phyloP scores from a whole-genome alignment of 1,284 basidiomycete genomes.

The Naganishia cerealis region DNA sequence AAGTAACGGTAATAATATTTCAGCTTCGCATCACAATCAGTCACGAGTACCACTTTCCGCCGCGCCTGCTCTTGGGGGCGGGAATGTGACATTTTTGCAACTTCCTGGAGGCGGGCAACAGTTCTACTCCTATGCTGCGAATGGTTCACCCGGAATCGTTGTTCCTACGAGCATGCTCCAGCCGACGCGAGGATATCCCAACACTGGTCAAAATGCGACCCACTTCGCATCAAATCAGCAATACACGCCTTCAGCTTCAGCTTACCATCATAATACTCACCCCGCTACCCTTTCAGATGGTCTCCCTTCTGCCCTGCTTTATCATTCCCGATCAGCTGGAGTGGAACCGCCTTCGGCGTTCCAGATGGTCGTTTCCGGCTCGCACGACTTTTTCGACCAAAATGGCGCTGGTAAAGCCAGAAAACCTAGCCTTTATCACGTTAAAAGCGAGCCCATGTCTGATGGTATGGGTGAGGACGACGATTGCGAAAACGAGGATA shows the following conservation, averaged over 20 bases:
- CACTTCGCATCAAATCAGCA: slow-evolving; percentile 2
- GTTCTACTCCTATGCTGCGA: slow-evolving; percentile 16
- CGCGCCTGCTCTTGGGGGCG: slow-evolving; percentile 18
- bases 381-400: slow-evolving; percentile 27
- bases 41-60: slow-evolving; percentile 15
- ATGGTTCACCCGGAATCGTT: slow-evolving; percentile 13
- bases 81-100: slow-evolving; percentile 19
- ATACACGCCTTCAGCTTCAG: neutral
- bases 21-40: neutral
- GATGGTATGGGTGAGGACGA: slow-evolving; percentile 23
- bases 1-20: slow-evolving; percentile 9
- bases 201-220: neutral
- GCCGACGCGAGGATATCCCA: slow-evolving; percentile 12
- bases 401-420: slow-evolving; percentile 11
- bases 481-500: slow-evolving; percentile 26
- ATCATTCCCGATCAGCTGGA: slow-evolving; percentile 26
- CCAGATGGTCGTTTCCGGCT: slow-evolving; percentile 27
- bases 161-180: slow-evolving; percentile 31
- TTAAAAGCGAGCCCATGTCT: slow-evolving; percentile 23
- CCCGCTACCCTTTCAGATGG: slow-evolving; percentile 2
- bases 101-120: slow-evolving; percentile 26
- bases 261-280: slow-evolving; percentile 22
- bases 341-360: slow-evolving; percentile 30
- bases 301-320: slow-evolving; percentile 6
- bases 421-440: slow-evolving; percentile 17